Base-by-base conservation (phyloP, 2,329 filamentous ascomycete species). In the Chalara sp. region DNA sequence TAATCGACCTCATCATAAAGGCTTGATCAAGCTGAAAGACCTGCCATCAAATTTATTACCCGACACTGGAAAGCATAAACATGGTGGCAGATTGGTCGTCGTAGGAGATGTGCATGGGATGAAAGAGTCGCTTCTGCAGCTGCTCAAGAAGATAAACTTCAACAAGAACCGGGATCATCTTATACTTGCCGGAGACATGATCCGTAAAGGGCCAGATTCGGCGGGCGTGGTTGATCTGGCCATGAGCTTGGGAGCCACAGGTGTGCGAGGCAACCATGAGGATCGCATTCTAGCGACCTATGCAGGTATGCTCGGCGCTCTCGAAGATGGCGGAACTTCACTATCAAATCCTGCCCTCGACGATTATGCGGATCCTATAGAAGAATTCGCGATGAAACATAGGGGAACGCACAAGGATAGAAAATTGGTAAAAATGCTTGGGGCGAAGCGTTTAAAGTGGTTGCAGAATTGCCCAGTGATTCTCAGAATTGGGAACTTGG, bases 101-200 rank as follows among this genome's bases (percentile, higher is more conserved):
- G 75, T 97, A 33, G 92, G 93, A 49, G 93, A 99, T 70, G 89
- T 97, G 11, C 92, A 97, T 70, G 93, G 93, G 46, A 93, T 93
- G 73, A 81, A 81, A 59, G 66, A 78, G 10, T 79, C 89, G 54
- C 75, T 89, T 64, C 69, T 75, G 65, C 65, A 74, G 12, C 75
- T 97, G 10, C 76, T 97, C 30, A 65, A 76, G 5, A 83, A 88
- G 62, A 71, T 86, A 28, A 65, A 74, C 12, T 92, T 89, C 67
- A 67, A 84, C 53, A 65, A 69, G 30, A 70, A 74, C 11, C 73
- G 70, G 46, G 92, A 95, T 66, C 87, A 92, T 63, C 70, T 95
- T 39, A 74, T 96, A 21, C 75, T 92, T 44, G 76, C 81, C 1
- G 89, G 89, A 45, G 88, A 95, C 67, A 76, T 92, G 65, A 78